Base-by-base conservation (phyloP, 2,329 filamentous ascomycete species). In the Orbilia blumenaviensis region DNA sequence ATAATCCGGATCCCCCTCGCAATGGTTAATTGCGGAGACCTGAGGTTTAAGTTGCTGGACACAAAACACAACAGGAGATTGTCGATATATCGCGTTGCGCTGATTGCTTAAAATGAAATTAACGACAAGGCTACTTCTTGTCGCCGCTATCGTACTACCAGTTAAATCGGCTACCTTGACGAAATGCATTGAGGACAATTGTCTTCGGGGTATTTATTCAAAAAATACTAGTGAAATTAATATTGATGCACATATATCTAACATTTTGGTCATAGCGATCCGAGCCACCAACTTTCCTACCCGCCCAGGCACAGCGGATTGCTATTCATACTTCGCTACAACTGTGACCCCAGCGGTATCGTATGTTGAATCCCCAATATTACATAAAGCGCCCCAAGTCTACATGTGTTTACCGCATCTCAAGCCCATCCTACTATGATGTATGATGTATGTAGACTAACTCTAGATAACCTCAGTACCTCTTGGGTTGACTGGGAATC, bases 291-390 rank as follows among this genome's bases (percentile, higher is more conserved):
- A 46, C 32, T 61, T 63, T 36, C 44, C 63, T 4, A 66, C 54
- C n/a, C 23, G 67, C 9, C 18, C 38, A 8, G 69, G 62, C 2
- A 46, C 42, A 1, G 62, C 62, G 7, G 69, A 75, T 25, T 67
- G 69, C 32, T 56, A 6, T 16, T 75, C 69, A 0, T 75, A 67
- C 21, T 67, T 75, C 18, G 44, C 42, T 18, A 60, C 69, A 12
- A 67, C 50, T 25, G 34, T 63, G 10, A 75, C 63, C 25, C 62
- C 62, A 12, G 16, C 52, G 7, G 18, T 56, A 38, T 56, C 52
- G 52, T 56, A 56, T n/a, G 52, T 38, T 2, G n/a, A n/a, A n/a
- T n/a, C n/a, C n/a, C n/a, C n/a, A n/a, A n/a, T 14, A 7, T 18
- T 23, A 41, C 16, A 41, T n/a, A 4, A 25, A 23, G n/a, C 12